A percentile compares a stretch with the other conserved stretches of the same genome.
phyloP scores from a whole-genome alignment of 352 stramenopile species.

The Phytopythium helicoides region DNA sequence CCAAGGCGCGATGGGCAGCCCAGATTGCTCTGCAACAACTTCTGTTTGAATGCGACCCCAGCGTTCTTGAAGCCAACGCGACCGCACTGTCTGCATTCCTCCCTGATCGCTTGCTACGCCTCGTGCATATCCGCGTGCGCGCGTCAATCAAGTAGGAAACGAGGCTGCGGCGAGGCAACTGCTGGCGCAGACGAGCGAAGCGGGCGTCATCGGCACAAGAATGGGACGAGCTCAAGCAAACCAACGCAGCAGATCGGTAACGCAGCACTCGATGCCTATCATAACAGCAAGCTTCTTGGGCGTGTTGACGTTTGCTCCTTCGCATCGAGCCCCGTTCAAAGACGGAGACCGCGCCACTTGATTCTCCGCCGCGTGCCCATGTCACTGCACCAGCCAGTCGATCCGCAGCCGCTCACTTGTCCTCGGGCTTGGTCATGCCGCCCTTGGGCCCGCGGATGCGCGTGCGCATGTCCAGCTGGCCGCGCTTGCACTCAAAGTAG shows the following conservation, averaged over 20 bases:
- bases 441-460: slow-evolving; percentile 77
- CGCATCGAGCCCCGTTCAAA: too few species aligned
- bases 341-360: not conserved
- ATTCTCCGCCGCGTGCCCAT: not conserved
- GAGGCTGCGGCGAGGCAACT: too few species aligned
- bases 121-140: slow-evolving; percentile 5
- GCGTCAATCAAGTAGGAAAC: not conserved
- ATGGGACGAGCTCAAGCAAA: not conserved
- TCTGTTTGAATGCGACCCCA: slow-evolving; percentile 39
- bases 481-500: slow-evolving; percentile 86
- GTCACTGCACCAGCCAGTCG: not conserved
- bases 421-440: slow-evolving; percentile 49
- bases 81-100: slow-evolving; percentile 13
- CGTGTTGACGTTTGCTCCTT: not conserved
- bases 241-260: too few species aligned
- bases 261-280: too few species aligned
- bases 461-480: slow-evolving; percentile 83
- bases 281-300: not conserved
- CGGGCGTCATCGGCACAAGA: not conserved
- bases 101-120: slow-evolving; percentile 6
- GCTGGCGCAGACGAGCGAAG: not conserved
- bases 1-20: slow-evolving; percentile 15
- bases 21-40: slow-evolving; percentile 37
- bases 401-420: slow-evolving; percentile 7
- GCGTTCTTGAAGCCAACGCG: slow-evolving; percentile 10